A percentile compares a stretch with the other conserved stretches of the same genome.
Conservation (phyloP, 169 alveolate genomes). For the Plasmodium gonderi region DNA sequence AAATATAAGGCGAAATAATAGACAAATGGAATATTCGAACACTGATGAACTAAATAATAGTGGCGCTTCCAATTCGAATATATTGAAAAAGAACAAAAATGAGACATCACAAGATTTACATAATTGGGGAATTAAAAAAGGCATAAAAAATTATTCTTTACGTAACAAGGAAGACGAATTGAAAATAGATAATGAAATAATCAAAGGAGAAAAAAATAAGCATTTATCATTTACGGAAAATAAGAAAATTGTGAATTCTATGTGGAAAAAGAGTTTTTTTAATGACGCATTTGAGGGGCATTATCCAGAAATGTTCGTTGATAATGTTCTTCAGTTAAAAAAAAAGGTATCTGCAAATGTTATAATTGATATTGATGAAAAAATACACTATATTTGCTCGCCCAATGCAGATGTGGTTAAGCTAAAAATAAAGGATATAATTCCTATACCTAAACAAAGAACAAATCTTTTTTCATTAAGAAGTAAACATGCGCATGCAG, state of each 20-base stretch:
- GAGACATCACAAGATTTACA: not conserved
- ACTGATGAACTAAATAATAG: not conserved
- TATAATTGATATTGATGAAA: conserved; percentile 48
- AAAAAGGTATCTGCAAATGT: conserved; percentile 66
- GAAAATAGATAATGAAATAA: not conserved
- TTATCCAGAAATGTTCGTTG: conserved; percentile 73
- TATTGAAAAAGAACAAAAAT: conserved; percentile 10
- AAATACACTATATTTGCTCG: conserved; percentile 48
- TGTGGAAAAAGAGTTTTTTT: not conserved
- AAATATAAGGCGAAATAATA: not conserved
- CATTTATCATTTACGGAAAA: not conserved
- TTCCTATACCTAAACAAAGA: conserved; percentile 30
- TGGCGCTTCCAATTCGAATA: not conserved
- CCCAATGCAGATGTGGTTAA: conserved; percentile 40
- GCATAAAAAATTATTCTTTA: not conserved
- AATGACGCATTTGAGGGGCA: conserved; percentile 37
- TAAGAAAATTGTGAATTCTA: not conserved
- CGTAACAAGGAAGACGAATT: conserved; percentile 4
- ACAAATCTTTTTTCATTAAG: not conserved
- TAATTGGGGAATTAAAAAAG: not conserved
- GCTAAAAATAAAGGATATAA: conserved; percentile 40
- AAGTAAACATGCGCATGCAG: not conserved
- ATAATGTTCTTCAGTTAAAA: conserved; percentile 35
- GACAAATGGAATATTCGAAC: not conserved
- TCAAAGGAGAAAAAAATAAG: conserved; percentile 2